These are phyloP conservation scores for Hypholoma fasciculare DNA, from an alignment of 768 basidiomycete species.

Conservation along the genomic window DNA sequence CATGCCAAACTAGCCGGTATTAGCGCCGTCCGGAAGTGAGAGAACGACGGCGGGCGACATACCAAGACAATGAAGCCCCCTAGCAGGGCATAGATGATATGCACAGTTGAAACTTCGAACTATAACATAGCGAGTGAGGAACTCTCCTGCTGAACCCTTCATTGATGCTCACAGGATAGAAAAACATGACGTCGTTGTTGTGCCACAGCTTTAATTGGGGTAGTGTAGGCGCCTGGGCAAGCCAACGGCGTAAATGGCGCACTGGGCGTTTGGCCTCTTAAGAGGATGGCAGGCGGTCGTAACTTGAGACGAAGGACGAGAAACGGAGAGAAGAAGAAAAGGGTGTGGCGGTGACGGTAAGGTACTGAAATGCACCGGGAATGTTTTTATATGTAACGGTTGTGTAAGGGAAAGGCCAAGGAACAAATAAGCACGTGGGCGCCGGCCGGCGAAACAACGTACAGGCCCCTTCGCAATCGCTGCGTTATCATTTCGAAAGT, in stretches of 20 bases:
- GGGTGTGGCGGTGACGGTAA: not conserved
- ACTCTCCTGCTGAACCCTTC: not conserved
- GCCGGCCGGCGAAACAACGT: not conserved
- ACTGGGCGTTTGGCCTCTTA: conserved; percentile 1
- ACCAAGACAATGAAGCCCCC: conserved; percentile 87
- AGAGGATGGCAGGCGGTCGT: not conserved
- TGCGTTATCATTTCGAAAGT: too few relatives aligned
- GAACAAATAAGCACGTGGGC: conserved; percentile 2
- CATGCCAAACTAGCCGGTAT: conserved; percentile 77
- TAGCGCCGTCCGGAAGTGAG: not conserved
- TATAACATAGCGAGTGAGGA: conserved; percentile 16
- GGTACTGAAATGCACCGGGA: conserved; percentile 3
- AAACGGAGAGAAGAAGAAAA: not conserved
- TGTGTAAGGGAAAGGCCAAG: not conserved
- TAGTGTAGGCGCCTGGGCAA: conserved; percentile 6
- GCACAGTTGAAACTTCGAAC: conserved; percentile 69
- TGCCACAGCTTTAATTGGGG: not conserved
- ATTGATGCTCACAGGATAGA: conserved; percentile 44
- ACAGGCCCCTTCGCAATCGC: too few relatives aligned
- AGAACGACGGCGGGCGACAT: not conserved
- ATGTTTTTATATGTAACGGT: not conserved
- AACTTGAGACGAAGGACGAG: not conserved
- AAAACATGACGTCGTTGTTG: conserved; percentile 39
- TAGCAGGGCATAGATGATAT: conserved; percentile 77
- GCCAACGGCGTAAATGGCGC: conserved; percentile 22